Evolutionary conservation across 345 rosid species (phyloP).

Genomic region (Hibiscus tridactylites): DNA sequence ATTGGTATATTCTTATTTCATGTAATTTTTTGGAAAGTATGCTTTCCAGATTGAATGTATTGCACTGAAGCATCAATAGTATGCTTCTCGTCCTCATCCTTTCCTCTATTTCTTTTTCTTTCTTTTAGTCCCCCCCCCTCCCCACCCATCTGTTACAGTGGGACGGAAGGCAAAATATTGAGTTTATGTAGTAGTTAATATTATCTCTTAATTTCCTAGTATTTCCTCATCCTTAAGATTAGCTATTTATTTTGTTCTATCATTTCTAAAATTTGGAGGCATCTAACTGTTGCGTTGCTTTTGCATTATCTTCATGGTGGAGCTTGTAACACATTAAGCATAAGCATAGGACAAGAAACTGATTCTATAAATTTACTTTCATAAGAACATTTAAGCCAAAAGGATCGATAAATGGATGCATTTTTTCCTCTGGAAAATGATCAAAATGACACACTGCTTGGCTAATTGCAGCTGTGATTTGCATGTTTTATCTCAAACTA

Average conservation of each 20-base stretch:
- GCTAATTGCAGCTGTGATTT: neutral
- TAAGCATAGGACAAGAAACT: neutral
- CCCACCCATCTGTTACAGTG: neutral
- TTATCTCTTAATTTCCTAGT: neutral
- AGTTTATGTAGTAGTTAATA: neutral
- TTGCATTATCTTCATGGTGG: neutral
- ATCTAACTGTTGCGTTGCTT: neutral
- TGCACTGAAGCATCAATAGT: neutral
- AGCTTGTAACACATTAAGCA: neutral
- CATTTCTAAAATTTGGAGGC: neutral
- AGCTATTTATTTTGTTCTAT: neutral
- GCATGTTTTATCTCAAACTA: neutral
- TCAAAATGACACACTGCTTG: neutral
- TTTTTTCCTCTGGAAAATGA: neutral
- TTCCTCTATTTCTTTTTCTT: neutral
- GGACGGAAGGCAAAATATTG: neutral
- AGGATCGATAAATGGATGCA: neutral
- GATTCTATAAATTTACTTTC: neutral
- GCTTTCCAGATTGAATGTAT: neutral
- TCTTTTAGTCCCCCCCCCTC: neutral
- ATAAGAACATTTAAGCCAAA: neutral
- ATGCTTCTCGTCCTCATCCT: neutral
- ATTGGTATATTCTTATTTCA: neutral
- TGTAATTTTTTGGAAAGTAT: neutral
- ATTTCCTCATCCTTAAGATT: neutral